These are phyloP conservation scores for Incumbomyces lentus DNA, from an alignment of 2,329 filamentous ascomycete species.

Conservation along the genomic window DNA sequence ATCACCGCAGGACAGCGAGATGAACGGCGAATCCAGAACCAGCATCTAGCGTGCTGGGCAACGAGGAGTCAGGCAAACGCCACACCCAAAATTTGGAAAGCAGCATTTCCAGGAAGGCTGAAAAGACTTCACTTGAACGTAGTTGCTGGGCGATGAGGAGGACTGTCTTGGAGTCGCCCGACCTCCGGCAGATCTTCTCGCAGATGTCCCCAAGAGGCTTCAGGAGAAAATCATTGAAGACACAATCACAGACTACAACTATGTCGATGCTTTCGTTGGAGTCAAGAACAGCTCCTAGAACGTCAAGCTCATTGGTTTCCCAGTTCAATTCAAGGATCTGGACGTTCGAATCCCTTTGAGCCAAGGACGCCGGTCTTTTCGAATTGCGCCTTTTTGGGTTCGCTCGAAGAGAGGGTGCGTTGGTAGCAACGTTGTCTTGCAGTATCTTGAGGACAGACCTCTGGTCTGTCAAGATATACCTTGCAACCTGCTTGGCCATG, in stretches of 20 bases:
- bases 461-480: conserved; percentile 78
- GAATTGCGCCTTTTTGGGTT: background rate
- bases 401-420: conserved; percentile 12
- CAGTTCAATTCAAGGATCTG: conserved; percentile 58
- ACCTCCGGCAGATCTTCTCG: conserved; percentile 58
- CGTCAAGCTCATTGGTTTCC: conserved; percentile 48
- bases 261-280: conserved; percentile 45
- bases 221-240: conserved; percentile 86
- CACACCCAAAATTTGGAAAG: conserved; percentile 59
- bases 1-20: conserved; percentile 49
- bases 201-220: conserved; percentile 74
- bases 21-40: conserved; percentile 74
- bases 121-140: conserved; percentile 73
- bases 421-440: conserved; percentile 58
- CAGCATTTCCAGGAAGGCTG: conserved; percentile 66
- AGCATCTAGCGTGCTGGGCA: conserved; percentile 50
- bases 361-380: background rate
- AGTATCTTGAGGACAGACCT: conserved; percentile 69
- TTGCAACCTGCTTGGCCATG: conserved; percentile 48
- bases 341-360: conserved; percentile 7
- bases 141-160: conserved; percentile 85
- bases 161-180: conserved; percentile 47
- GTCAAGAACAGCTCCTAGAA: conserved; percentile 28
- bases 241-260: conserved; percentile 80
- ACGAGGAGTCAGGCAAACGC: conserved; percentile 56